Conservation (phyloP, 108 stramenopile genomes). For the Discostella stelligeroides region DNA sequence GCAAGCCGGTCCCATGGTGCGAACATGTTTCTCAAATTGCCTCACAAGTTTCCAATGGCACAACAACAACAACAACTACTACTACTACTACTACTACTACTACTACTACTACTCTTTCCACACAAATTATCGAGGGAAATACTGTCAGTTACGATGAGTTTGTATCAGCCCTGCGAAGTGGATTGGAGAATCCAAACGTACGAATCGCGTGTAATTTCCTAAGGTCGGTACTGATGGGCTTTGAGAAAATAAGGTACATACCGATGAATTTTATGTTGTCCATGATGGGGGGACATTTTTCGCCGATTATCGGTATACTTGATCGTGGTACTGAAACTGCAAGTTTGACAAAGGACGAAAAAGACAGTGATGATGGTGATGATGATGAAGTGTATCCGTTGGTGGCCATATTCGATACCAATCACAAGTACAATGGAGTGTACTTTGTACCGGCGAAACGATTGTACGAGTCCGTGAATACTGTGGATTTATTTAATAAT, state of each 20-base stretch:
- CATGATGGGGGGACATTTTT: slow-evolving; percentile 48
- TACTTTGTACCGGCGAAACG: slow-evolving; percentile 43
- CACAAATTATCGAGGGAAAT: slow-evolving; percentile 22
- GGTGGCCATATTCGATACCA: slow-evolving; percentile 45
- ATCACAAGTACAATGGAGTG: slow-evolving; percentile 42
- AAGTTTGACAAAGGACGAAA: background rate
- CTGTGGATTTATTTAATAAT: slow-evolving; percentile 32
- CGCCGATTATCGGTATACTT: slow-evolving; percentile 42
- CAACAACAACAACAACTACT: too few species aligned
- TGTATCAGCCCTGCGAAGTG: slow-evolving; percentile 19
- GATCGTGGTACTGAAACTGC: background rate
- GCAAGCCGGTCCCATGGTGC: slow-evolving; percentile 36
- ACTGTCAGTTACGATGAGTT: slow-evolving; percentile 38
- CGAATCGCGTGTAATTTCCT: slow-evolving; percentile 45
- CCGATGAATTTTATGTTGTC: slow-evolving; percentile 33
- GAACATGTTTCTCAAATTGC: slow-evolving; percentile 29
- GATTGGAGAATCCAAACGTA: slow-evolving; percentile 25
- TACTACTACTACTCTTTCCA: background rate
- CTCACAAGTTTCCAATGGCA: slow-evolving; percentile 13
- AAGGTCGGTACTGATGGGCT: slow-evolving; percentile 35
- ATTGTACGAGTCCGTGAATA: slow-evolving; percentile 39
- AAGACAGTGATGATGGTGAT: too few species aligned
- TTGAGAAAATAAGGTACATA: slow-evolving; percentile 26
- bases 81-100: too few species aligned
- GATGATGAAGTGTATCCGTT: slow-evolving; percentile 20